Evolutionary conservation across 768 basidiomycete genomes (phyloP), one percentile per base, ranked within the genome.

Genomic region (Cystofilobasidium capitatum): DNA sequence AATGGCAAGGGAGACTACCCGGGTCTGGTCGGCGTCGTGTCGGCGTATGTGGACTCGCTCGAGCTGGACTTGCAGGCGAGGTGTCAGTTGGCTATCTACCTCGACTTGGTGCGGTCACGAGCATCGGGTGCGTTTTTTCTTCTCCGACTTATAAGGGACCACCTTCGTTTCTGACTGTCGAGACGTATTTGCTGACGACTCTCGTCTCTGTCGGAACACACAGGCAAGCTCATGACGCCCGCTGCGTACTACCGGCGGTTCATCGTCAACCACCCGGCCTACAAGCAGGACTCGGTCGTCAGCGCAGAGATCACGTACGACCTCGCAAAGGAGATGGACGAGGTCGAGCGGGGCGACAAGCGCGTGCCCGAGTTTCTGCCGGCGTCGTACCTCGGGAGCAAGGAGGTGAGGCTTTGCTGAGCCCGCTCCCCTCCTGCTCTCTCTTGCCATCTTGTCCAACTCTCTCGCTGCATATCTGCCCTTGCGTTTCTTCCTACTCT

Each of bases 181-280:
- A 12, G 12, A 55, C 51, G 10, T 55, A 13, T 26, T 13, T 24
- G n/a, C 51, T 55, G 12, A 7, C 35, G 20, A 35, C 42, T 3
- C 29, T 8, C 29, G 31, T 29, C 26, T 58, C 64, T 6, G 42
- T 16, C n/a, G 3, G 10, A 39, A 4, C 39, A 9, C 13, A 14
- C 65, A 91, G 91, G 91, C 26, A 81, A 86, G 8, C 80, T 97
- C 31, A 76, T 84, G 75, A 97, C 96, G 0, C 84, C 90, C 9
- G 96, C 96, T 14, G 84, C 85, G 4, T 99, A 91, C 91, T 92
- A 96, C 65, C 84, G 96, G 40, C 82, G 88, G 57, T 98, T 97
- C 78, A 88, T 99, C 49, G 84, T 85, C 31, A 82, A 85, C 1
- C 96, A 99, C 76, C 89, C 93, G 10, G 82, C 80, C n/a, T 99